Conservation (phyloP, 2,329 filamentous ascomycete genomes). For the Grosmannia clavigera region DNA sequence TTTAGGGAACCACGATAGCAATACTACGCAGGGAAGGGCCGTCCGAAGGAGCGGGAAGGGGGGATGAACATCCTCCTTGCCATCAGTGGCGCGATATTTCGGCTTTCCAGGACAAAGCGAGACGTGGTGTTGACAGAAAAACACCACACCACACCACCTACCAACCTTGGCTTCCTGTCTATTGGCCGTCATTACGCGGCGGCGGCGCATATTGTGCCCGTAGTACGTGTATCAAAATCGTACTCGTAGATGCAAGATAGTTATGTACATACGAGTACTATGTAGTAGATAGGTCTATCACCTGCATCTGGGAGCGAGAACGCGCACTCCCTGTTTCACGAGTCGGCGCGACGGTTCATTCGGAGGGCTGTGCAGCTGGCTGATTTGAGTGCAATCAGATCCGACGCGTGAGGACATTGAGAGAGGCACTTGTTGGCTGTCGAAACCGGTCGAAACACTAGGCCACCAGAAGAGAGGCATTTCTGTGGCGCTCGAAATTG, state of each 20-base stretch:
- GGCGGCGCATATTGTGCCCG: not conserved
- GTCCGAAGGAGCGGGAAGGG: not conserved
- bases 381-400: not conserved
- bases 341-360: not conserved
- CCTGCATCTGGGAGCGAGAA: too few relatives aligned
- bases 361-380: not conserved
- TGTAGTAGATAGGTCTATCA: too few relatives aligned
- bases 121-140: not conserved
- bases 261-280: too few relatives aligned
- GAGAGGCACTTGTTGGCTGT: not conserved
- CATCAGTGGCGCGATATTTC: not conserved
- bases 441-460: not conserved
- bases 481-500: not conserved
- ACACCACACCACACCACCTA: not conserved
- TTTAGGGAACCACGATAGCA: not conserved
- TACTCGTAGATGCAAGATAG: too few relatives aligned
- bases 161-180: too few relatives aligned
- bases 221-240: not conserved
- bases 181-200: not conserved
- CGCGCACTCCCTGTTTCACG: not conserved
- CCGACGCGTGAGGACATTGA: too few relatives aligned
- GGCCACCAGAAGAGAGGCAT: not conserved
- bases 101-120: not conserved
- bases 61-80: not conserved
- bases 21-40: not conserved